These are phyloP conservation scores for Prototheca stagnorum DNA, from an alignment of 163 green algal genomes.

Conservation along the genomic window DNA sequence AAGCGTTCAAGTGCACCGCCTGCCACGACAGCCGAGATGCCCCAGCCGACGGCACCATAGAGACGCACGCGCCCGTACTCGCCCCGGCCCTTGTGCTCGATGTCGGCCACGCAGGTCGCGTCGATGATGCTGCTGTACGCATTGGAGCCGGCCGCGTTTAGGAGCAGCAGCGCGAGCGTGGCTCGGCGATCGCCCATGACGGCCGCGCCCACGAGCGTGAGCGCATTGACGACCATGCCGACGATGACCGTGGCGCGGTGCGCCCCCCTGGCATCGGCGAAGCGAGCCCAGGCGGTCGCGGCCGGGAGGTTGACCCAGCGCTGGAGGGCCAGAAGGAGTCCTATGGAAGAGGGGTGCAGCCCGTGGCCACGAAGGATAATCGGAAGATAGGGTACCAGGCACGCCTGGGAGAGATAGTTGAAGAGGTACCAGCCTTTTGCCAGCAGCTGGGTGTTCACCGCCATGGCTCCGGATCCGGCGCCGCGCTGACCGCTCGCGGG, in stretches of 20 bases:
- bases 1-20: slow-evolving; percentile 1
- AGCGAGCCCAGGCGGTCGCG: slow-evolving; percentile 3
- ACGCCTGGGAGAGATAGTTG: too few species aligned
- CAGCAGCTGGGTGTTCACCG: too few species aligned
- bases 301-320: slow-evolving; percentile 9
- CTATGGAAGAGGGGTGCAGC: too few species aligned
- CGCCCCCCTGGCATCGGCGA: slow-evolving; percentile 11
- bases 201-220: background rate
- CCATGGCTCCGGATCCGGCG: too few species aligned
- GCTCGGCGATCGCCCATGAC: slow-evolving; percentile 4
- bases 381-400: too few species aligned
- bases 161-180: slow-evolving; percentile 3
- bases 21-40: slow-evolving; percentile 8
- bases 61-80: slow-evolving; percentile 19
- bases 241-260: slow-evolving; percentile 8
- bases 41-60: slow-evolving; percentile 26
- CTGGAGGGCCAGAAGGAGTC: slow-evolving; percentile 5
- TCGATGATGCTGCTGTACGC: background rate
- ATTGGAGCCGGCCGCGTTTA: background rate
- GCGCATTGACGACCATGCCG: slow-evolving; percentile 1
- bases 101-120: background rate
- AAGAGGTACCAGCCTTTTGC: too few species aligned
- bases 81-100: background rate
- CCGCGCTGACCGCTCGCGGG: too few species aligned
- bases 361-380: too few species aligned